phyloP scores from a whole-genome alignment of 2,329 filamentous ascomycete genomes.

The Colletotrichum karsti region DNA sequence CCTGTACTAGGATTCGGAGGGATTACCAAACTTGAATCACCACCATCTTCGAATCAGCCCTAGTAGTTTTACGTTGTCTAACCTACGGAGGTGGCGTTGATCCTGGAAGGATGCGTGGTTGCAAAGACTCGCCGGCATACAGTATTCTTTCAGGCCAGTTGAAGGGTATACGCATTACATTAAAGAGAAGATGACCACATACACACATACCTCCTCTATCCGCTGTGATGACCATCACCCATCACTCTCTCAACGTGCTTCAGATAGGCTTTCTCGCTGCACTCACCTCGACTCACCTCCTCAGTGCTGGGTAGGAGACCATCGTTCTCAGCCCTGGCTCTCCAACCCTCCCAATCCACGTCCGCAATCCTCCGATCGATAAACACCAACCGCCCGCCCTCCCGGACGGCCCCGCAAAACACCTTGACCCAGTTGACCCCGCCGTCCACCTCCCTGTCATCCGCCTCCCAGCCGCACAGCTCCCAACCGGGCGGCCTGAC shows the following conservation, averaged over 20 bases:
- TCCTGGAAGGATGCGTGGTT: too few species aligned
- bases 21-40: too few species aligned
- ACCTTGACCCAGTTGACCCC: constrained; percentile 25
- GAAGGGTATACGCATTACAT: neutral
- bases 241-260: constrained; percentile 6
- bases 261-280: neutral
- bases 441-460: constrained; percentile 1
- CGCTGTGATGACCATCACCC: neutral
- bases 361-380: constrained; percentile 7
- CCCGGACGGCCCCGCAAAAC: constrained; percentile 17
- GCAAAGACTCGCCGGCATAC: too few species aligned
- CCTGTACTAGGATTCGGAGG: too few species aligned
- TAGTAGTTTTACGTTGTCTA: too few species aligned
- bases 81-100: too few species aligned
- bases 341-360: constrained; percentile 17
- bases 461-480: neutral
- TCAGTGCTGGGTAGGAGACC: neutral
- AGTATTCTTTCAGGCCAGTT: neutral
- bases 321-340: neutral
- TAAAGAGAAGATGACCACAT: neutral
- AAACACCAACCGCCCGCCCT: constrained; percentile 19
- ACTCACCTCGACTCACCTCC: neutral
- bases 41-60: too few species aligned
- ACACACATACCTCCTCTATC: neutral
- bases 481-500: neutral